Evolutionary conservation across 2,329 filamentous ascomycete species (phyloP), one percentile per base, ranked within the genome.

Genomic region (Calonectria fujianensis): DNA sequence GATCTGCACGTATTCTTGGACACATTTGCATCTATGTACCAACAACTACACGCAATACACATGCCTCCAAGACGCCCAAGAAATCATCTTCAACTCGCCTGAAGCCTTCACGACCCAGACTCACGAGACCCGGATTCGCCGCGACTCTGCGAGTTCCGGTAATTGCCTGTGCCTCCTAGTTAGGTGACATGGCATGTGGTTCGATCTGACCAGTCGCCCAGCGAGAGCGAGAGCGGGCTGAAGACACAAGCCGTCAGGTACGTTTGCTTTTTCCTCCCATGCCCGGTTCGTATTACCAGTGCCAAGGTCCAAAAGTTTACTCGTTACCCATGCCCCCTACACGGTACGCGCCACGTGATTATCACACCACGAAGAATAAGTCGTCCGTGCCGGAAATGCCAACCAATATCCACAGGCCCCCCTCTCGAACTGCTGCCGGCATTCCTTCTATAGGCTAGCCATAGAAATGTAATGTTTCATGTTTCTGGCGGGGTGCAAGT

Each of bases 141-240:
- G 35, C 57, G 24, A 29, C n/a, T 14, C 37, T 63, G 57, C 57
- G 24, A 63, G 57, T 18, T 63, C 57, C 24, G 57, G 57, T 31
- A 63, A 63, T 63, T 63, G 57, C 35, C 37, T 41, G 57, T 13
- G 57, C 57, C 57, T 63, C 57, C 31, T 63, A 63, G 57, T 63
- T 63, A 37, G 57, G 35, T 41, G 37, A 63, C 57, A 63, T 29
- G 57, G 57, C 27, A 41, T 63, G 57, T 63, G 35, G 57, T 63
- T 39, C 35, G 57, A 63, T 39, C 14, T 18, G 24, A 27, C 57
- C 37, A 10, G 54, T 63, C 24, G 57, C 57, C 57, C 37, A 61
- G 32, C 57, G 35, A 16, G 41, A 61, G 32, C 57, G 35, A 16
- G 41, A 39, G 57, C 57, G 57, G 57, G 35, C 35, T 61, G 32